Conservation (phyloP, 106 monocot genomes). For the Chionographis japonica region DNA sequence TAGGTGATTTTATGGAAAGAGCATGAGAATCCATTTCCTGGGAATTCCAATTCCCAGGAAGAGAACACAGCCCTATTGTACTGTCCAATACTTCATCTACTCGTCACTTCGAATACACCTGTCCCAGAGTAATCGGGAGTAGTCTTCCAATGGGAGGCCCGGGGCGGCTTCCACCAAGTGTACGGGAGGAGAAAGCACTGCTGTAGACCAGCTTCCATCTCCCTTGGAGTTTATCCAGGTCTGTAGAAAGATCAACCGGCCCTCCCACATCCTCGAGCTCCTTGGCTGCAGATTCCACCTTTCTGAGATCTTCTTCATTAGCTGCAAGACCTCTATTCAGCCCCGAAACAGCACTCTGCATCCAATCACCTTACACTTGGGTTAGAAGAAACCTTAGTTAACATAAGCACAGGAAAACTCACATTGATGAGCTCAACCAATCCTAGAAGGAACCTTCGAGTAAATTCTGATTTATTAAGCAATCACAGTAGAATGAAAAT, state of each 20-base stretch:
- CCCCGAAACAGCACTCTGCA: slow-evolving; percentile 86
- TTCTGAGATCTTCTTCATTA: slow-evolving; percentile 65
- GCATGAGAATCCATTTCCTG: too few species aligned
- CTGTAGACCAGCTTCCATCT: slow-evolving; percentile 85
- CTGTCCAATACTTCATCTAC: not conserved
- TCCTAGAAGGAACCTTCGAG: too few species aligned
- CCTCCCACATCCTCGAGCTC: slow-evolving; percentile 68
- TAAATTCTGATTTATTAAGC: too few species aligned
- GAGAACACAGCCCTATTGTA: too few species aligned
- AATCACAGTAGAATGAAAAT: too few species aligned
- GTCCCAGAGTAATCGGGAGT: slow-evolving; percentile 84
- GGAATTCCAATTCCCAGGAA: too few species aligned
- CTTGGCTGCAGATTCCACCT: slow-evolving; percentile 64
- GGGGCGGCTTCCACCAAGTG: slow-evolving; percentile 86
- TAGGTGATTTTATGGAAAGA: too few species aligned
- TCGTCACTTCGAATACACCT: slow-evolving; percentile 27
- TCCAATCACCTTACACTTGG: slow-evolving; percentile 10
- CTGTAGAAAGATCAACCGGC: slow-evolving; percentile 51
- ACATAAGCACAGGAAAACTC: not conserved
- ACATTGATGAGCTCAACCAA: too few species aligned
- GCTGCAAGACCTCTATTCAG: slow-evolving; percentile 88
- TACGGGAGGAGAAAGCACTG: slow-evolving; percentile 89
- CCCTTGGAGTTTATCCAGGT: slow-evolving; percentile 88
- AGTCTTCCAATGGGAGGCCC: slow-evolving; percentile 84
- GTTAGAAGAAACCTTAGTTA: not conserved